These are phyloP conservation scores for Coemansia sp. DNA, from an alignment of 192 early-diverging fungal genomes.

Conservation along the genomic window DNA sequence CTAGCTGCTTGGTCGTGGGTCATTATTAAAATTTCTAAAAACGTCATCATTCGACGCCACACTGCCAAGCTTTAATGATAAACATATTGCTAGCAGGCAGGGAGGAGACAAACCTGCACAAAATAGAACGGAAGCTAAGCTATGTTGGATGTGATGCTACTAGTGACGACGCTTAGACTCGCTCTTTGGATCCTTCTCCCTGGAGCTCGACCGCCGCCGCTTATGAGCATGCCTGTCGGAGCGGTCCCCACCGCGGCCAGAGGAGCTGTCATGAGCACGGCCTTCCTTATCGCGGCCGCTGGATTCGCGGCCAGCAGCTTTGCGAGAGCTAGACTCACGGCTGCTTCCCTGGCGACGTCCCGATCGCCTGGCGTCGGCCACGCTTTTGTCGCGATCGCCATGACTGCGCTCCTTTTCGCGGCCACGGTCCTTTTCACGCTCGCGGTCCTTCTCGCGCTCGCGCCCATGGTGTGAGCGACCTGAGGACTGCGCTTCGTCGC, in stretches of 20 bases:
- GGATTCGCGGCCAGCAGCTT: slow-evolving; percentile 7
- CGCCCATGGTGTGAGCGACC: slow-evolving; percentile 36
- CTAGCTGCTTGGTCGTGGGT: no score
- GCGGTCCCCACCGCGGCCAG: slow-evolving; percentile 15
- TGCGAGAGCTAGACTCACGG: slow-evolving; percentile 17
- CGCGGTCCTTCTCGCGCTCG: slow-evolving; percentile 11
- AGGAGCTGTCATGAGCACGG: slow-evolving; percentile 6
- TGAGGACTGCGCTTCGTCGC: slow-evolving; percentile 12
- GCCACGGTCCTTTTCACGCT: slow-evolving; percentile 1
- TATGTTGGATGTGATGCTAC: no score
- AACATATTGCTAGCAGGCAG: background rate
- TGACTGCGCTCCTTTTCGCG: slow-evolving; percentile 1
- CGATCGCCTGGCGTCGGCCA: slow-evolving; percentile 18
- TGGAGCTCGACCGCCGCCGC: slow-evolving; percentile 48
- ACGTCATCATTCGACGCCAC: background rate
- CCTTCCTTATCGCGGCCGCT: slow-evolving; percentile 16
- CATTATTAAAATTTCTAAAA: background rate
- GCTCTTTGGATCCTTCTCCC: slow-evolving; percentile 39
- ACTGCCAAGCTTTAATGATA: background rate
- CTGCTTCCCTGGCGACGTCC: slow-evolving; percentile 41
- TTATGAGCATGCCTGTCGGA: slow-evolving; percentile 31
- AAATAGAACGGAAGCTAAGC: no score
- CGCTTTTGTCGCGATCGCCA: slow-evolving; percentile 17
- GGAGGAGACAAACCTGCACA: no score
- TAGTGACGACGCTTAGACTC: slow-evolving; percentile 49